Base-by-base conservation (phyloP, 1,284 basidiomycete genomes). In the Trametes pubescens region DNA sequence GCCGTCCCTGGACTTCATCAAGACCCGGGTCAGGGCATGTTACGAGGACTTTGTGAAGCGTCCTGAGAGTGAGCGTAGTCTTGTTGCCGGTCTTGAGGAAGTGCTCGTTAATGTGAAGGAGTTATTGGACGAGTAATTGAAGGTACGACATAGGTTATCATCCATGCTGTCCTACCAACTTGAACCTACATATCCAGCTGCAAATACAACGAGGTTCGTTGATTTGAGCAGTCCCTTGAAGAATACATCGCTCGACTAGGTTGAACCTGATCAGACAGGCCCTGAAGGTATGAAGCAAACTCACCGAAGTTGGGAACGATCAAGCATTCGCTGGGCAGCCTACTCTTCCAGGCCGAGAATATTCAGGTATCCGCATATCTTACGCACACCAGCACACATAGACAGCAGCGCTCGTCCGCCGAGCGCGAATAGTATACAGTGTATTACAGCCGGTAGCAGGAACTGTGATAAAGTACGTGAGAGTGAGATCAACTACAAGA, bases 41-140 rank as follows among this genome's bases (percentile, higher is more conserved):
- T 65, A 65, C 46, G 67, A 69, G 13, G 62, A 70, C 44, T 76
- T 76, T 59, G 7, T 69, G 4, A 21, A 9, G 8, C 69, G 74
- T 24, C 58, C 61, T 18, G 62, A 67, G 14, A 57, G 51, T 1
- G 74, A 76, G 47, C 32, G 54, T 13, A 60, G 54, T 2, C 49
- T 65, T 8, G 46, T 72, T 3, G 37, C 64, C 0, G 65, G 61
- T 0, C 51, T 72, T 8, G 22, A 51, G 6, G 59, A 65, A 0
- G 59, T 71, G 7, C 49, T 72, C 5, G 13, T 10, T 0, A 56
- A 64, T 13, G 51, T 69, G 2, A 43, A 32, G 18, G n/a, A 6
- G 1, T 13, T 66, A 14, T 21, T 69, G 7, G 49, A 61, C 6
- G 37, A 51, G 35, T 59, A 18, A 24, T 18, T 21, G 35, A 24